A percentile compares a stretch with the other conserved stretches of the same genome.
phyloP scores from a whole-genome alignment of 2,329 filamentous ascomycete genomes.

The Paraphaeosphaeria minitans region DNA sequence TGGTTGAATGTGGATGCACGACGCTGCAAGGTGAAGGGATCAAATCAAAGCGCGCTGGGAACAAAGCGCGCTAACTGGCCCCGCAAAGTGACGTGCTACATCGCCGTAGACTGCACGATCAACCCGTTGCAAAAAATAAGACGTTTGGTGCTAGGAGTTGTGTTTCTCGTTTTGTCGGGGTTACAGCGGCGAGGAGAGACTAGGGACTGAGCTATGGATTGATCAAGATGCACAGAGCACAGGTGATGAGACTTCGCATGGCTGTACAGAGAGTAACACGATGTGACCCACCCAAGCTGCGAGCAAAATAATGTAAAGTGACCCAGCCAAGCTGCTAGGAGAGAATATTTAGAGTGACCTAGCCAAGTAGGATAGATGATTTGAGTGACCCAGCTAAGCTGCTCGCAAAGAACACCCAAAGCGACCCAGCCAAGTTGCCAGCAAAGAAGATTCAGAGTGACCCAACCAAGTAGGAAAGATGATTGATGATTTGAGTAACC shows the following conservation, averaged over 20 bases:
- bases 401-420: not conserved
- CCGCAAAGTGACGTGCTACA: conserved; percentile 2
- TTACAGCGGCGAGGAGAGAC: not conserved
- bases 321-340: too few relatives aligned
- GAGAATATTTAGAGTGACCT: too few relatives aligned
- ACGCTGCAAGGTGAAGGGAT: conserved; percentile 10
- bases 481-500: too few relatives aligned
- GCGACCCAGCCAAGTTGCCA: too few relatives aligned
- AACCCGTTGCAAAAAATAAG: not conserved
- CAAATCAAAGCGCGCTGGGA: not conserved
- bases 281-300: not conserved
- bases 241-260: not conserved
- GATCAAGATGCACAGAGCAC: not conserved
- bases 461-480: not conserved
- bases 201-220: not conserved
- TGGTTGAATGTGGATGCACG: not conserved
- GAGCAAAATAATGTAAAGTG: too few relatives aligned
- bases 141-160: not conserved
- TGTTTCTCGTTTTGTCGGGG: conserved; percentile 6
- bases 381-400: not conserved
- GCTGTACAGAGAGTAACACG: not conserved
- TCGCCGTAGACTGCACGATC: conserved; percentile 16
- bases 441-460: too few relatives aligned
- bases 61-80: too few relatives aligned
- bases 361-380: too few relatives aligned